Percentiles rank a stretch among this genome's conserved stretches.
phyloP scores from a whole-genome alignment of 1,284 basidiomycete species.

The Phellinidium pouzarii region DNA sequence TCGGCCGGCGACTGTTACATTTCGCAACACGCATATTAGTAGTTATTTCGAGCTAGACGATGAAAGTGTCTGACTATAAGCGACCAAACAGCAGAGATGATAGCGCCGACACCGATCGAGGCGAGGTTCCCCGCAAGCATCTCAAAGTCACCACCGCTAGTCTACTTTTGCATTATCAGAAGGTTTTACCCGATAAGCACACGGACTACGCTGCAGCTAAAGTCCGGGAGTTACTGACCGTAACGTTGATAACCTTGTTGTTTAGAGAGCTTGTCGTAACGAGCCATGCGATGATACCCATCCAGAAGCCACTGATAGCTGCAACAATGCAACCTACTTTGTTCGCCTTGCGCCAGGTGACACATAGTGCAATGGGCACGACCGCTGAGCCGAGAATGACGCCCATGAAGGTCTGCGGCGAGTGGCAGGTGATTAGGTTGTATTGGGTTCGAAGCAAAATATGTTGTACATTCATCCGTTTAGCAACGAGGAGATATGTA shows the following conservation, averaged over 20 bases:
- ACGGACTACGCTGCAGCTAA: slow-evolving; percentile 4
- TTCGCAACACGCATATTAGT: too few species aligned
- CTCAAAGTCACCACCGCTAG: slow-evolving; percentile 54
- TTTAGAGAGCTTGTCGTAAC: slow-evolving; percentile 74
- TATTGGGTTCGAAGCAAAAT: neutral
- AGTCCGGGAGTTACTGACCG: slow-evolving; percentile 33
- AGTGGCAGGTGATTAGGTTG: neutral
- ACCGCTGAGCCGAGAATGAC: slow-evolving; percentile 82
- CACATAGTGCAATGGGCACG: slow-evolving; percentile 77
- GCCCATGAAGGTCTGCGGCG: slow-evolving; percentile 67
- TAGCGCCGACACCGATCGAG: slow-evolving; percentile 75
- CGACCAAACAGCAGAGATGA: slow-evolving; percentile 64
- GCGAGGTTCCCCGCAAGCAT: slow-evolving; percentile 87
- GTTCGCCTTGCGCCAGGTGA: slow-evolving; percentile 82
- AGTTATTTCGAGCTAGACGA: neutral
- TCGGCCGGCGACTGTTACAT: slow-evolving; percentile 70
- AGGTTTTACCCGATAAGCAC: slow-evolving; percentile 14
- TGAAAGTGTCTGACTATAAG: slow-evolving; percentile 40
- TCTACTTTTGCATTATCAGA: slow-evolving; percentile 31
- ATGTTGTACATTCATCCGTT: neutral
- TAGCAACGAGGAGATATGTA: slow-evolving; percentile 13
- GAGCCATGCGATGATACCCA: slow-evolving; percentile 77
- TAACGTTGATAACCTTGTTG: slow-evolving; percentile 65
- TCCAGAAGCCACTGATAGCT: slow-evolving; percentile 61
- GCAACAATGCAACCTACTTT: slow-evolving; percentile 74